Evolutionary conservation across 2,329 filamentous ascomycete species (phyloP).

Genomic region (Coniella vitis): DNA sequence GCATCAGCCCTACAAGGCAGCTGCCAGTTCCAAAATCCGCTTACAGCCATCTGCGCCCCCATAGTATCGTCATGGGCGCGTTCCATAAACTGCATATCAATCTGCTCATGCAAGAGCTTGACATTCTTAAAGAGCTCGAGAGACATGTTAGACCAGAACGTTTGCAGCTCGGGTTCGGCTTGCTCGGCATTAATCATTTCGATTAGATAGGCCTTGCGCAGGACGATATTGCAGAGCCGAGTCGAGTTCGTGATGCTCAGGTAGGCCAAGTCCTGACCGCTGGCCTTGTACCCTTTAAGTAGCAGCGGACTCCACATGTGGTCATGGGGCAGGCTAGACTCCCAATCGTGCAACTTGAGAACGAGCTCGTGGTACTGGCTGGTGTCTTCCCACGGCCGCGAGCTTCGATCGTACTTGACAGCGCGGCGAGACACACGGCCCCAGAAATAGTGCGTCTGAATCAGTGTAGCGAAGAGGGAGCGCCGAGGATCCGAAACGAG

Average conservation of each 20-base stretch:
- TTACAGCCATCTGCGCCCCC: constrained; percentile 46
- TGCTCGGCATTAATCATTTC: constrained; percentile 38
- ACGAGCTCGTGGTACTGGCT: constrained; percentile 43
- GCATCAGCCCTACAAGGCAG: background rate
- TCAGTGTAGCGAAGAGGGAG: constrained; percentile 48
- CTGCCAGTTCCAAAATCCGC: constrained; percentile 12
- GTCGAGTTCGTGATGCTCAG: constrained; percentile 49
- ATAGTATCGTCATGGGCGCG: constrained; percentile 40
- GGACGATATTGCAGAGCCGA: constrained; percentile 49
- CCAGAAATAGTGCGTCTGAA: constrained; percentile 50
- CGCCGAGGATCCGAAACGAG: constrained; percentile 37
- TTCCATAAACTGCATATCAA: constrained; percentile 43
- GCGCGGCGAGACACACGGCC: constrained; percentile 43
- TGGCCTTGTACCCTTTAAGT: constrained; percentile 38
- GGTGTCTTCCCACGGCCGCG: constrained; percentile 37
- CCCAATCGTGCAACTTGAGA: constrained; percentile 39
- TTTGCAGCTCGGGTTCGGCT: constrained; percentile 29
- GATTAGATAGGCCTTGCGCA: constrained; percentile 46
- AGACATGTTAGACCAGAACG: constrained; percentile 38
- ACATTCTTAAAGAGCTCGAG: constrained; percentile 44
- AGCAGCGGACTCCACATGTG: constrained; percentile 40
- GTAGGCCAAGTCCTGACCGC: constrained; percentile 46
- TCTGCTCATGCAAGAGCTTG: constrained; percentile 39
- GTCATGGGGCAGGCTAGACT: constrained; percentile 37
- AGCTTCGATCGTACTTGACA: constrained; percentile 36